Base-by-base conservation (phyloP, 116 monocot species). In the Zostera marina region DNA sequence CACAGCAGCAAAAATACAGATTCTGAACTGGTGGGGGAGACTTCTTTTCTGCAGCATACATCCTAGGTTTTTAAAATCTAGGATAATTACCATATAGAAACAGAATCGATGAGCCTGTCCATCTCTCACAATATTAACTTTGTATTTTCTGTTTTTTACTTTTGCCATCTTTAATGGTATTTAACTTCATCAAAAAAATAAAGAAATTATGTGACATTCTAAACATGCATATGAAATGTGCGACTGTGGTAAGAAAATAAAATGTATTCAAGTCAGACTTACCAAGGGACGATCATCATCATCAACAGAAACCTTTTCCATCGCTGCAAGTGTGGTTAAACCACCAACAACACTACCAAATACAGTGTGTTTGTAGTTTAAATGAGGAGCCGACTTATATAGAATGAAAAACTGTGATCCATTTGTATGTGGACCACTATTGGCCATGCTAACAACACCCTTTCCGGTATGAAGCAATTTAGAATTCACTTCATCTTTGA, bases 231-330 rank as follows among this genome's bases (percentile, higher is more conserved):
- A 53, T 2, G 20, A 53, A 22, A 53, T 9, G 10, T 53, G 5
- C 5, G 32, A 32, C 32, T 32, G 4, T 32, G 5, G 32, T 32
- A 5, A 14, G 10, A 24, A 8, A 46, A 60, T 4, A 32, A 22
- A 46, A 10, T 46, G 12, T 46, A 15, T 58, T 4, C 13, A 40
- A 58, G 54, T 7, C 16, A 40, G 44, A 75, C 82, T 85, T 53
- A 96, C 96, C 83, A 85, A 68, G 44, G 96, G 96, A 17, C 80
- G 66, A 49, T 96, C 96, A 74, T 77, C 73, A 52, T 96, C 82
- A 70, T 96, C 96, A 66, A 85, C 80, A 54, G 85, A 78, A 66
- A 96, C 96, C 70, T 96, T 96, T 44, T 96, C 96, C 96, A 96
- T 83, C 24, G 77, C 78, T 42, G 89, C 71, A 66, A 96, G 85